Evolutionary conservation across 2,329 filamentous ascomycete species (phyloP), one percentile per base, ranked within the genome.

Genomic region (Colletotrichum coccodes): DNA sequence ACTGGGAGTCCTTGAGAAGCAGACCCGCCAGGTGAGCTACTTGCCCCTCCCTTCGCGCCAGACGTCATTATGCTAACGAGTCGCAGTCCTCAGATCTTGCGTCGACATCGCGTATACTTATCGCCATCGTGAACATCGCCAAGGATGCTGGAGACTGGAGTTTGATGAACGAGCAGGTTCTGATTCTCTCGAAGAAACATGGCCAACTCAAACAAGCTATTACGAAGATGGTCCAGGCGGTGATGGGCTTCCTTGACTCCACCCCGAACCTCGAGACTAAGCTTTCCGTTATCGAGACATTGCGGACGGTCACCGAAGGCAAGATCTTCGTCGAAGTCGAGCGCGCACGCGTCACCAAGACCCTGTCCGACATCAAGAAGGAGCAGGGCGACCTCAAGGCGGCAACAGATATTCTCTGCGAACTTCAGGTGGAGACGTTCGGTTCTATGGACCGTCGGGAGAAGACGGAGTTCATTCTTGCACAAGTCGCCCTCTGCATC

Each of bases 321-420:
- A 99, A 99, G 92, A 99, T 99, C 80, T 99, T 99, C 77, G 95
- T 99, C 75, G 96, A 99, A 85, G 96, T 99, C 60, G 96, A 99
- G 87, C 91, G 96, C 74, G 96, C 96, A 72, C 93, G 96, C 74
- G 92, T 99, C 69, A 99, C 96, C 75, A 94, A 92, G 79, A 97
- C 97, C 73, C 87, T 99, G 14, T 98, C 96, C 59, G 90, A 98
- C 81, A 98, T 99, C 86, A 98, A 98, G 87, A 98, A 97, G 83
- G 85, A 93, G 72, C 94, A 98, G 82, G 95, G 95, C 72, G 95
- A 99, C 77, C 85, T 97, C 76, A 94, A 93, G 78, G 91, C 94
- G 6, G 96, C 96, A 34, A 92, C 93, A 61, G 95, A 98, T 75
- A 96, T 96, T 71, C 88, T 99, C 42, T 99, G 96, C 82, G 96